Base-by-base conservation (phyloP, 2,329 filamentous ascomycete species). In the Clarireedia paspali region DNA sequence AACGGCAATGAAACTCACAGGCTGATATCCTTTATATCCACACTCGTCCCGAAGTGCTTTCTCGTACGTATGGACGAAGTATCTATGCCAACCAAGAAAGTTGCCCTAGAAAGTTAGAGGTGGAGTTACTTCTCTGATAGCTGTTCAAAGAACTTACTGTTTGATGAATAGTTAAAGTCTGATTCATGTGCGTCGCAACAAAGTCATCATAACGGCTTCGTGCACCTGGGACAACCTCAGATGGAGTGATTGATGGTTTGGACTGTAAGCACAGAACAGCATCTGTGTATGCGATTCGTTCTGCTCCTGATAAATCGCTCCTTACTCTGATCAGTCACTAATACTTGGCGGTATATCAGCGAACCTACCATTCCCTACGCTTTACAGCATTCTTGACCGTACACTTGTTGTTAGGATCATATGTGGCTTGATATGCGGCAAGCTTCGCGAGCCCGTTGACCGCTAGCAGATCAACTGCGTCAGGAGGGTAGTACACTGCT, bases 31-130 rank as follows among this genome's bases (percentile, higher is more conserved):
- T 4, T 63, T 70, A 58, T 76, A 77, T 36, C 71, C 71, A 53
- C 74, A 77, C 42, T 74, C 70, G 5, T 72, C 62, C 36, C 68
- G 64, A 6, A 77, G 68, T 39, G 70, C 71, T 52, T 71, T 66
- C 57, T 77, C 74, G 54, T 73, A 75, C 9, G 71, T 62, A 55
- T 67, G 68, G 47, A 73, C 64, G 59, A 69, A 74, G 57, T 73
- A 71, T 40, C 74, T 69, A 55, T 76, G 75, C 73, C 74, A 75
- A 26, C 68, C 66, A 44, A 76, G 62, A 61, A 76, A 74, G 59
- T 61, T 64, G 5, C 48, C 51, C 61, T 56, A 30, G 15, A 39
- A 20, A 34, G 42, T 39, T 9, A 48, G 49, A 17, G n/a, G n/a
- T 42, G 14, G 39, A n/a, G 15, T 42, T 17, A 5, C 39, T 20